phyloP scores from a whole-genome alignment of 768 basidiomycete species.

The Hydnum rufescens region DNA sequence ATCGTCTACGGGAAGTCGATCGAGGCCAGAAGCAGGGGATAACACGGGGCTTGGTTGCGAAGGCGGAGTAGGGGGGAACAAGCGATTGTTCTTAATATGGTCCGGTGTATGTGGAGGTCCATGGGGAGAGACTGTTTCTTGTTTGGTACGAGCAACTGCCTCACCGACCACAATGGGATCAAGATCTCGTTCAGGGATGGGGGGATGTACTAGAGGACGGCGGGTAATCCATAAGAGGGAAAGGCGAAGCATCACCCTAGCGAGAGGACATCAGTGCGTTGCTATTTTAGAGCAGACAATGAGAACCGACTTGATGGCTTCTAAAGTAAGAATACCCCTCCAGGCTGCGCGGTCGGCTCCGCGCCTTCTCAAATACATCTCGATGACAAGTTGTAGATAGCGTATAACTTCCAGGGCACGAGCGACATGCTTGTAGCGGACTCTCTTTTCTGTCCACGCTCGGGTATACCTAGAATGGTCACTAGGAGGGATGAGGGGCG shows the following conservation, averaged over 20 bases:
- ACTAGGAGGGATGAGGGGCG: slow-evolving; percentile 53
- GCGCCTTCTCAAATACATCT: slow-evolving; percentile 70
- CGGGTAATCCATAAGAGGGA: slow-evolving; percentile 53
- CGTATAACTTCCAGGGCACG: slow-evolving; percentile 55
- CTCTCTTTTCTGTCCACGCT: slow-evolving; percentile 57
- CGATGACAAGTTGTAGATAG: slow-evolving; percentile 67
- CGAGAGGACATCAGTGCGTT: slow-evolving; percentile 7
- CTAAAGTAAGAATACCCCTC: slow-evolving; percentile 58
- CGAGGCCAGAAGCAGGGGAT: slow-evolving; percentile 15
- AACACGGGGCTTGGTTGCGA: slow-evolving; percentile 18
- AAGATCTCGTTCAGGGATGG: slow-evolving; percentile 74
- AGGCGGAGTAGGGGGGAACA: slow-evolving; percentile 38
- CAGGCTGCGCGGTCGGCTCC: slow-evolving; percentile 44
- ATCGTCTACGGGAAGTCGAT: slow-evolving; percentile 54
- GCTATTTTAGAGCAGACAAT: no score
- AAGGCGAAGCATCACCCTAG: slow-evolving; percentile 56
- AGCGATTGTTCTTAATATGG: slow-evolving; percentile 61
- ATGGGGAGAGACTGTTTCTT: not conserved
- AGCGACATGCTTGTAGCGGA: slow-evolving; percentile 59
- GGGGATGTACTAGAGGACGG: slow-evolving; percentile 53
- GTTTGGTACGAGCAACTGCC: slow-evolving; percentile 23
- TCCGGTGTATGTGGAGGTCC: slow-evolving; percentile 33
- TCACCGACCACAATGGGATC: slow-evolving; percentile 43
- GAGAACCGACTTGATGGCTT: slow-evolving; percentile 61
- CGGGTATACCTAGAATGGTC: slow-evolving; percentile 78